Evolutionary conservation across 2,329 filamentous ascomycete genomes (phyloP), one percentile per base, ranked within the genome.

Genomic region (Phaeoacremonium minimum): DNA sequence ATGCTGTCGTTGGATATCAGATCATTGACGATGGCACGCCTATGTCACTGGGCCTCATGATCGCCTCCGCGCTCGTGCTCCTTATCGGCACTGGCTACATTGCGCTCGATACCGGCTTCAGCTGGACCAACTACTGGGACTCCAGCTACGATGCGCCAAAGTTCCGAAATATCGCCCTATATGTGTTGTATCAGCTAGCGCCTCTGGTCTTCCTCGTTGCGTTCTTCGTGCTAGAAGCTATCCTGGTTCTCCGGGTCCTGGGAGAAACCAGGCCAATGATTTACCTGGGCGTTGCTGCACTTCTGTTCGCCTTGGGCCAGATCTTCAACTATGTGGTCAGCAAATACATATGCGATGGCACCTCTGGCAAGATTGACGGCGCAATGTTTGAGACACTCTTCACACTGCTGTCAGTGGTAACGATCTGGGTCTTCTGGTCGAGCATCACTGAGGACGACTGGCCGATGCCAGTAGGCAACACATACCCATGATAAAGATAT

Each of bases 381-480:
- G 80, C 91, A 6, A 65, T 98, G 1, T 98, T 98, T 60, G 79
- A 96, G 61, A 95, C 90, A 0, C 68, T 97, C 6, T 97, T 98
- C 66, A 97, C 90, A 1, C 71, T 96, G 1, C 66, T 91, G 11
- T 75, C 90, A 1, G 88, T 98, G 5, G 73, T 87, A 14, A 80
- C 80, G 64, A 67, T 96, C 46, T 98, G 93, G 90, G 63, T 87
- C 39, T 98, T 98, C 71, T 98, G 93, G 93, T 95, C 89, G 32
- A 96, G 89, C 66, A 98, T 98, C 52, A 98, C 93, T 13, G 93
- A 98, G 64, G 93, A 98, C 54, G 91, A 96, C 67, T 98, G 93
- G 93, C 88, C 90, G 14, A 74, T 75, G 61, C 66, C 71, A 20
- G 61, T 60, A 8, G 58, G 32, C 31, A 43, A 44, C 26, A 44